A percentile compares a stretch with the other conserved stretches of the same genome.
These are phyloP conservation scores for Dictyostelium intermedium DNA, from an alignment of 78 protist species.

Conservation along the genomic window DNA sequence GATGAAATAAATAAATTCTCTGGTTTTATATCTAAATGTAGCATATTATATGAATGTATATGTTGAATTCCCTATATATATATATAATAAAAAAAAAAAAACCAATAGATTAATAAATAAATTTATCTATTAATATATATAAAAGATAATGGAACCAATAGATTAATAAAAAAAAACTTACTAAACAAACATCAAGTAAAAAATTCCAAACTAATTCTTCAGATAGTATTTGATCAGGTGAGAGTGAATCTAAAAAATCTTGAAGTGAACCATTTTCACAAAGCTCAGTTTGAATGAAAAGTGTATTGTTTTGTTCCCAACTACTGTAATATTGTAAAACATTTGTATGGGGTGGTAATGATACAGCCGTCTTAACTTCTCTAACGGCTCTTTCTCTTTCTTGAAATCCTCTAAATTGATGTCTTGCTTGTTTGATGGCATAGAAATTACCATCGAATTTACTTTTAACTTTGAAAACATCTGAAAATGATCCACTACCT, in stretches of 20 bases:
- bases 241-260: slow-evolving; percentile 20
- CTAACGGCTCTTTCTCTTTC: slow-evolving; percentile 72
- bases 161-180: background rate
- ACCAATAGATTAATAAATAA: background rate
- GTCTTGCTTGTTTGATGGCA: slow-evolving; percentile 79
- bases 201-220: slow-evolving; percentile 81
- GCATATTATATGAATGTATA: slow-evolving; percentile 79
- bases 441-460: slow-evolving; percentile 57
- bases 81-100: background rate
- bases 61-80: slow-evolving; percentile 67
- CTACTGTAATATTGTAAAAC: slow-evolving; percentile 58
- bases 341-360: slow-evolving; percentile 67
- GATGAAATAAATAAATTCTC: slow-evolving; percentile 85
- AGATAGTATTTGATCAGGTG: background rate
- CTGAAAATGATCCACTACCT: slow-evolving; percentile 85
- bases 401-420: slow-evolving; percentile 59
- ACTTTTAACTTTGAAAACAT: slow-evolving; percentile 34
- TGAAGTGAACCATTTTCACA: slow-evolving; percentile 82
- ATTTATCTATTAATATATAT: no score
- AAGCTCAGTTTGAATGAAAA: slow-evolving; percentile 84
- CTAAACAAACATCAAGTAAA: slow-evolving; percentile 66
- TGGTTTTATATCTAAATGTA: slow-evolving; percentile 92
- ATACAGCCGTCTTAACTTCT: slow-evolving; percentile 55
- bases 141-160: background rate
- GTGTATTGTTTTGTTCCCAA: slow-evolving; percentile 82